Evolutionary conservation across 2,329 filamentous ascomycete species (phyloP), one percentile per base, ranked within the genome.

Genomic region (Tolypocladium album): DNA sequence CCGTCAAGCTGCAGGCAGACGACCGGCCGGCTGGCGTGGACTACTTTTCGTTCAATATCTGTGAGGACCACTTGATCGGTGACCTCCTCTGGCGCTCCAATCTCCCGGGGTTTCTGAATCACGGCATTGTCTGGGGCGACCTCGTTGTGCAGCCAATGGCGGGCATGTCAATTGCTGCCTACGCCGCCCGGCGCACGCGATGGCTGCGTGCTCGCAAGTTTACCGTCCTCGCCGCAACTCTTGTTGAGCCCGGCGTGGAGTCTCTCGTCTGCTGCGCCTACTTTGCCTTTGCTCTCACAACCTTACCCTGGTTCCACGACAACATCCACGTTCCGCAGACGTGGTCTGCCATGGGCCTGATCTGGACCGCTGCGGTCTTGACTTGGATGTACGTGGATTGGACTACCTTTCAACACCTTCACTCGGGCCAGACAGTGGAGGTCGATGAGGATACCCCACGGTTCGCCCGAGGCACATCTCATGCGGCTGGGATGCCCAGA

Each of bases 201-300:
- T 99, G 94, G 94, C 78, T 97, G 31, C 85, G 94, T 7, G 95
- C 96, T 1, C 82, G 94, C 55, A 99, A 99, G 72, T 97, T 91
- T 78, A 97, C 93, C 0, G 94, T 99, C 17, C 82, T 90, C 1
- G 79, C 88, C 0, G 95, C 94, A 0, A 97, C 95, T 0, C 77
- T 97, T 1, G 90, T 97, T 3, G 94, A 99, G 70, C 94, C 93
- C 0, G 92, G 92, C 2, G 92, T 95, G 0, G 94, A 99, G 72
- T 88, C 88, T 36, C 82, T 99, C 40, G 70, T 97, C 0, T 97
- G 92, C 74, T 91, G 88, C 27, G 75, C 87, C 0, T 92, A 95
- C 68, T 85, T 92, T 52, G 83, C 91, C 1, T 96, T 88, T 72
- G 90, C 87, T 0, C 68, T 90, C 3, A 95, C 90, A 0, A 90